phyloP scores from a whole-genome alignment of 495 filamentous ascomycete genomes.

The Cercophora sp. region DNA sequence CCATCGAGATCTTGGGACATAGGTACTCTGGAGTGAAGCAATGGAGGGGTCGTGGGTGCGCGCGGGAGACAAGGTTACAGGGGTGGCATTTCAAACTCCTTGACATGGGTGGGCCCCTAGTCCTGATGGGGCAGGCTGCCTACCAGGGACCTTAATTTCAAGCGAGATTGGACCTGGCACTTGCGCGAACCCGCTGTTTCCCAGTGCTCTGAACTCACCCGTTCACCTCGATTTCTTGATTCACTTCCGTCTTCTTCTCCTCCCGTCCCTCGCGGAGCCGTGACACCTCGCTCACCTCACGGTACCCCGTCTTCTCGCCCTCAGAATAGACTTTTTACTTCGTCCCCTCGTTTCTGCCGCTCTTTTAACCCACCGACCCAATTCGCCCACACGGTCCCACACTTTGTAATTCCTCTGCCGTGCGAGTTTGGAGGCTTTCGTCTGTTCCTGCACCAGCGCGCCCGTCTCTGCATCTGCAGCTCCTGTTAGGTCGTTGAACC shows the following conservation, averaged over 20 bases:
- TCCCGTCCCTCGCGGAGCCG: constrained; percentile 20
- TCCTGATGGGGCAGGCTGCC: constrained; percentile 23
- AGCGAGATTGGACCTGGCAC: constrained; percentile 34
- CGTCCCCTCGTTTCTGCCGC: constrained; percentile 16
- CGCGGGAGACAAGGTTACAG: no score
- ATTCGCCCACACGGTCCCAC: neutral
- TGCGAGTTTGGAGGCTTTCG: neutral
- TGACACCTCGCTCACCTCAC: constrained; percentile 12
- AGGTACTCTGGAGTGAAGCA: no score
- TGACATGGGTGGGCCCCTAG: constrained; percentile 18
- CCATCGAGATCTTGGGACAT: no score
- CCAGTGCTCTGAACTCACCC: constrained; percentile 10
- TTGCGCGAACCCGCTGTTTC: constrained; percentile 22
- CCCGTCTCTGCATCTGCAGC: constrained; percentile 4
- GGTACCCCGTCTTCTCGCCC: constrained; percentile 12
- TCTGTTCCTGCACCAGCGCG: constrained; percentile 3
- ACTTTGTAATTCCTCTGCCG: constrained; percentile 1
- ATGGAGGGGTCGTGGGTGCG: no score
- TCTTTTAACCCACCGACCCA: constrained; percentile 13
- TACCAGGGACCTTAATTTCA: constrained; percentile 26
- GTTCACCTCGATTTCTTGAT: constrained; percentile 12
- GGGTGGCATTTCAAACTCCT: no score
- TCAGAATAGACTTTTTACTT: constrained; percentile 15
- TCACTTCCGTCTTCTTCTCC: constrained; percentile 10
- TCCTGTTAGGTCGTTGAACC: constrained; percentile 10